These are phyloP conservation scores for Sugiyamaella smithiae DNA, from an alignment of 805 yeast genomes.

Conservation along the genomic window DNA sequence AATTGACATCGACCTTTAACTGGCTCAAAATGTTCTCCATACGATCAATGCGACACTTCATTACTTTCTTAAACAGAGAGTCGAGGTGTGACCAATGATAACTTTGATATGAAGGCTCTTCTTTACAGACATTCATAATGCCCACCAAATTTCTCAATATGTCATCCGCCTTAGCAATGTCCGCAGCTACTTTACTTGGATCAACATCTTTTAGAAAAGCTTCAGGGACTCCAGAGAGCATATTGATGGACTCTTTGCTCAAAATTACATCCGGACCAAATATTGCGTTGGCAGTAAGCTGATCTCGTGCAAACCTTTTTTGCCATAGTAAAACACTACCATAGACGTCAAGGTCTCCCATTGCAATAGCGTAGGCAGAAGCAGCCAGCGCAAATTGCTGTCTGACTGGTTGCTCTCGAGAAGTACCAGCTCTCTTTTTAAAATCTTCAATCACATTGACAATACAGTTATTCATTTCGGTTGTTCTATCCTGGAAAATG, in stretches of 20 bases:
- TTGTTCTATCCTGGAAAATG: neutral
- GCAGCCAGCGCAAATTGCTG: neutral
- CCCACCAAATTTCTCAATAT: neutral
- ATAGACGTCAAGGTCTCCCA: conserved; percentile 3
- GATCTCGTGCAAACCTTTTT: neutral
- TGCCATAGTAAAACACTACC: neutral
- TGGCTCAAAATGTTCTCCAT: neutral
- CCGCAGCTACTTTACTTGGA: neutral
- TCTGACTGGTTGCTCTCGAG: neutral
- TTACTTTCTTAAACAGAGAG: neutral
- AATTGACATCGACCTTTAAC: neutral
- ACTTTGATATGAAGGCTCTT: neutral
- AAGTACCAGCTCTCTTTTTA: neutral
- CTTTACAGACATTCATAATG: neutral
- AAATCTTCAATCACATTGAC: neutral
- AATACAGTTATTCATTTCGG: neutral
- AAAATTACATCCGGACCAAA: neutral
- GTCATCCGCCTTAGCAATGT: neutral
- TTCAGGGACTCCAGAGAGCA: conserved; percentile 3
- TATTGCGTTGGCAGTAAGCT: neutral
- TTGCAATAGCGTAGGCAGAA: conserved; percentile 1
- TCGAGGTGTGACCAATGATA: neutral
- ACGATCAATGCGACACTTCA: neutral
- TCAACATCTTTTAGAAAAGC: neutral
- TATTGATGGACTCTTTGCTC: neutral